Evolutionary conservation across 139 green algal species (phyloP).

Genomic region (Picochlorum sp.): DNA sequence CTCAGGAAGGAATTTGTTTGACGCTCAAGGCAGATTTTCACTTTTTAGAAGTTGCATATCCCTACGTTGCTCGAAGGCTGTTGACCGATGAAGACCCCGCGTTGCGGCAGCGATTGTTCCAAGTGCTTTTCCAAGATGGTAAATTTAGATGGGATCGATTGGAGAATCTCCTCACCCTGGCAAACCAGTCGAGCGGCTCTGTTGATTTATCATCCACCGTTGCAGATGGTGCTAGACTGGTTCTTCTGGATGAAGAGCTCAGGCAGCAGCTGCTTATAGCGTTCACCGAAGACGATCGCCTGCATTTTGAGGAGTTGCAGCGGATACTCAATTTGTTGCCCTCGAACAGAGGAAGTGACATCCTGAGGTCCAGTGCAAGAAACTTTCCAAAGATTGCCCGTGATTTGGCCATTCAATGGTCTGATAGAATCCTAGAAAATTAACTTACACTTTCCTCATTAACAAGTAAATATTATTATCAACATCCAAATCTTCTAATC

Average conservation of each 20-base stretch:
- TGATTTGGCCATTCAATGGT: conserved; percentile 44
- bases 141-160: conserved; percentile 94
- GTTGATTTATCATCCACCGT: conserved; percentile 90
- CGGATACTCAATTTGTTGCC: conserved; percentile 46
- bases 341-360: not conserved
- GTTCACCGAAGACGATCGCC: conserved; percentile 89
- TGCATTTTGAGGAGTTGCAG: conserved; percentile 75
- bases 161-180: conserved; percentile 89
- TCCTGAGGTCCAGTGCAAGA: conserved; percentile 24
- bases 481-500: conserved; percentile 76
- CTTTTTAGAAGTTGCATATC: conserved; percentile 92
- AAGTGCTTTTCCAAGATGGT: conserved; percentile 79
- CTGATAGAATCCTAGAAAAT: conserved; percentile 20
- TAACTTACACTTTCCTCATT: conserved; percentile 68
- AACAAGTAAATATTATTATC: conserved; percentile 84
- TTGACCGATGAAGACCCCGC: conserved; percentile 93
- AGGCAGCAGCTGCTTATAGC: conserved; percentile 78
- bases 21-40: conserved; percentile 92
- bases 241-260: conserved; percentile 71
- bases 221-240: conserved; percentile 43
- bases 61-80: conserved; percentile 56
- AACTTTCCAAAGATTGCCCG: conserved; percentile 40
- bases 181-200: conserved; percentile 16
- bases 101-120: conserved; percentile 84
- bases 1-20: conserved; percentile 97